Evolutionary conservation across 345 rosid genomes (phyloP).

Genomic region (Noccaea caerulescens): DNA sequence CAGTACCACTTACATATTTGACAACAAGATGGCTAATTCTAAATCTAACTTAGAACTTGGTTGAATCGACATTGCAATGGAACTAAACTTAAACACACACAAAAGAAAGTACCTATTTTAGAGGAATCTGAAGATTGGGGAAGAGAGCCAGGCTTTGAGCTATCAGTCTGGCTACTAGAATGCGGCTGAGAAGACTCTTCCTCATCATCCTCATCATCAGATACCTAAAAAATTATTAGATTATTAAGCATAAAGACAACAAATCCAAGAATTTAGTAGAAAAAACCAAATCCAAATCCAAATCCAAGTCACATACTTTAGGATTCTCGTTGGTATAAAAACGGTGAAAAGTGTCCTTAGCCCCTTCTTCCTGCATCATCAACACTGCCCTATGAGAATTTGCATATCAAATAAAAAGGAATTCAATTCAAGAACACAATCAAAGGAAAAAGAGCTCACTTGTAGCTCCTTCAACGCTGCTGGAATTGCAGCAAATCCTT

Average conservation of each 20-base stretch:
- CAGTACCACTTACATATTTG: neutral
- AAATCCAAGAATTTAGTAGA: neutral
- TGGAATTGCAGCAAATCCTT: conserved; percentile 76
- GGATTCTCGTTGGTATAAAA: conserved; percentile 49
- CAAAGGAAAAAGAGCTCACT: conserved; percentile 40
- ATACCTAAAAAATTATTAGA: conserved; percentile 42
- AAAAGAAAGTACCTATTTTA: conserved; percentile 26
- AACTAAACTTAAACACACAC: conserved; percentile 7
- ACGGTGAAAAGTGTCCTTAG: conserved; percentile 52
- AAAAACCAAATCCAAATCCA: neutral
- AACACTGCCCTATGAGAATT: conserved; percentile 12
- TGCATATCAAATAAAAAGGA: conserved; percentile 10
- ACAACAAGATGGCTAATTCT: conserved; percentile 4
- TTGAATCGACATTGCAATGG: neutral
- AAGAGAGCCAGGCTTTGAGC: conserved; percentile 49
- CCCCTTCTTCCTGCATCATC: conserved; percentile 63
- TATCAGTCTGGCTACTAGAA: conserved; percentile 67
- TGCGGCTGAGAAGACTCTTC: conserved; percentile 59
- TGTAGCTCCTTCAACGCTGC: conserved; percentile 61
- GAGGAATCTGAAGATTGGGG: conserved; percentile 49
- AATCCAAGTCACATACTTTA: conserved; percentile 53
- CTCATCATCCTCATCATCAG: conserved; percentile 69
- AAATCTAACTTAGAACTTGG: conserved; percentile 3
- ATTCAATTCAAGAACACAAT: neutral
- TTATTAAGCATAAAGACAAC: neutral